phyloP scores from a whole-genome alignment of 2,329 filamentous ascomycete species.

The Fusarium mundagurra region DNA sequence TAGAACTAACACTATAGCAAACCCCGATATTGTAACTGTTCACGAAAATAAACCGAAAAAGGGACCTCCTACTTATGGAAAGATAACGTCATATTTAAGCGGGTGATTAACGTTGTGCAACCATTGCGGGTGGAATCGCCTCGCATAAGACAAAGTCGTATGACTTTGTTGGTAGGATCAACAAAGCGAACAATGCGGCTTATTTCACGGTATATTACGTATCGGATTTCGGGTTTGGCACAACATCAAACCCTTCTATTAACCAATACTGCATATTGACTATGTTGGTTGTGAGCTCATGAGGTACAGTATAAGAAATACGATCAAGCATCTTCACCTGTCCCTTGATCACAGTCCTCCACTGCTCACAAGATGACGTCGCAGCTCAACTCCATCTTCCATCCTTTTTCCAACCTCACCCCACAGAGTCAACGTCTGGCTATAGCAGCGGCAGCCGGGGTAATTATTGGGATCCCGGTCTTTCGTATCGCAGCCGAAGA shows the following conservation, averaged over 20 bases:
- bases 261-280: background rate
- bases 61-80: background rate
- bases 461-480: constrained; percentile 8
- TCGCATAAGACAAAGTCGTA: background rate
- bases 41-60: background rate
- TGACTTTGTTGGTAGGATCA: background rate
- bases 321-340: background rate
- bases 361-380: constrained; percentile 14
- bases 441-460: background rate
- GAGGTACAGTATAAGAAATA: background rate
- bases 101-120: background rate
- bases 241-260: background rate
- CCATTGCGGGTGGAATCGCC: background rate
- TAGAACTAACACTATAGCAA: background rate
- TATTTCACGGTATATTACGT: background rate
- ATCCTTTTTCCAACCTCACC: background rate
- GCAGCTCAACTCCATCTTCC: constrained; percentile 1
- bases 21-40: background rate
- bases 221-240: background rate
- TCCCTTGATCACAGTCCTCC: background rate
- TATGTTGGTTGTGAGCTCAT: background rate
- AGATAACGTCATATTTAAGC: background rate
- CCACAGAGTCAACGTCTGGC: constrained; percentile 1
- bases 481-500: constrained; percentile 12
- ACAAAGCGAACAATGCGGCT: background rate